Evolutionary conservation across 192 early-diverging fungal genomes (phyloP).

Genomic region (Jimgerdemannia flammicorona): DNA sequence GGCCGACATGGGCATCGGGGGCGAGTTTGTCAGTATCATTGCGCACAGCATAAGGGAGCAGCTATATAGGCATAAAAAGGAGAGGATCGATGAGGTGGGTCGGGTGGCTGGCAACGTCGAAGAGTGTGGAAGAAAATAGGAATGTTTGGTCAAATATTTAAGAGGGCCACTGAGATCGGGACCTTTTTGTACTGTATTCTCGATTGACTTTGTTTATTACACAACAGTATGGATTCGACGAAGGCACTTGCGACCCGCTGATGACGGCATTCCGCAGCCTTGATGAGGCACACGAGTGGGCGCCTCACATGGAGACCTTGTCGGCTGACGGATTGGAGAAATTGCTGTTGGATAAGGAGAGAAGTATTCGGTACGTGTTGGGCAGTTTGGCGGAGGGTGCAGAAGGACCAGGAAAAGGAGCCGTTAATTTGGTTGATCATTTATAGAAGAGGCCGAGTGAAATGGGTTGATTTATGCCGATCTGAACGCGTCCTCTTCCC

Average conservation of each 20-base stretch:
- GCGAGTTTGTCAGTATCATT: constrained; percentile 76
- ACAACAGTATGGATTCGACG: constrained; percentile 30
- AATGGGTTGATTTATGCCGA: background rate
- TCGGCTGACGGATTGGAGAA: constrained; percentile 60
- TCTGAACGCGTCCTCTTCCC: too few relatives aligned
- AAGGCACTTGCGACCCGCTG: constrained; percentile 23
- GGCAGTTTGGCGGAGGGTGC: background rate
- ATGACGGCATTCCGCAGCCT: constrained; percentile 38
- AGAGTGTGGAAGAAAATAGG: background rate
- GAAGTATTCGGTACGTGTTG: constrained; percentile 45
- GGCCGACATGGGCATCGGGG: constrained; percentile 73
- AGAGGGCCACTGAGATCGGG: background rate
- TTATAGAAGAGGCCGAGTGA: background rate
- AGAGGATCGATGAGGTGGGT: constrained; percentile 41
- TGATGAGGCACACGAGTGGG: constrained; percentile 49
- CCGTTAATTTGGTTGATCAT: too few relatives aligned
- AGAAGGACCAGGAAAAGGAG: background rate
- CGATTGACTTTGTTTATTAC: background rate
- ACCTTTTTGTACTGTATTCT: background rate
- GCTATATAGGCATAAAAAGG: constrained; percentile 53
- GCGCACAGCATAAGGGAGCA: constrained; percentile 76
- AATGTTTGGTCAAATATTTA: background rate
- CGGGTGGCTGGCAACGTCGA: background rate
- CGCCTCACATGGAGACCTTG: constrained; percentile 50
- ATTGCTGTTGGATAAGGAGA: constrained; percentile 48